Base-by-base conservation (phyloP, 208 protist species). In the Acanthamoeba triangularis region DNA sequence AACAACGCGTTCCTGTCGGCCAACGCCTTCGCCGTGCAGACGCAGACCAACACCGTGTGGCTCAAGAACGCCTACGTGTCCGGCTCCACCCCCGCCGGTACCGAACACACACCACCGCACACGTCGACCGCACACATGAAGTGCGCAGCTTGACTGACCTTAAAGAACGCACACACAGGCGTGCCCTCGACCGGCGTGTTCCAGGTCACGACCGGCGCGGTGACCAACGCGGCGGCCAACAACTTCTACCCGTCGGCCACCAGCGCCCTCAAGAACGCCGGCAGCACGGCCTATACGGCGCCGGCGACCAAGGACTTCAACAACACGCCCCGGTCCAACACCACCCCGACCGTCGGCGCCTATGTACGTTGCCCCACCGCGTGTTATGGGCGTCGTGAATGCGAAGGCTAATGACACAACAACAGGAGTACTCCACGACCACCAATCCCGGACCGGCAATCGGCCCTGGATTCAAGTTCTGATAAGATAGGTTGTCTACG, bases 1-100 rank as follows among this genome's bases (percentile, higher is more conserved):
- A 84, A 84, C 74, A 84, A 84, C 44, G 41, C 44, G 1, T 52
- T 84, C 44, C 37, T 84, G 35, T 49, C 74, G 30, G 16, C 8
- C 74, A 84, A 84, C 25, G 74, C 74, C 44, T 84, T 84, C 41
- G 14, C 20, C 7, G 74, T 52, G 5, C 16, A 16, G 41, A 54
- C 74, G 0, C 74, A 84, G 74, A 52, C 44, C 23, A 52, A 52
- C 35, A 84, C 74, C 10, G 14, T 52, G 37, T 84, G 74, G 74
- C 41, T 84, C 74, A 84, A 84, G 18, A 84, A 84, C 44, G 74
- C 74, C 13, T 84, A n/a, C 33, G 74, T 84, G 10, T 6, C 35
- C 28, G 37, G 37, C 74, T 23, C 13, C 16, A 13, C 37, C 4
- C 74, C 74, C 3, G 25, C 20, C 3, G 72, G 72, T 80, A 80